Percentiles rank a stretch among this genome's conserved stretches.
phyloP scores from a whole-genome alignment of 2,329 filamentous ascomycete species.

The Colletotrichum endophyticum region DNA sequence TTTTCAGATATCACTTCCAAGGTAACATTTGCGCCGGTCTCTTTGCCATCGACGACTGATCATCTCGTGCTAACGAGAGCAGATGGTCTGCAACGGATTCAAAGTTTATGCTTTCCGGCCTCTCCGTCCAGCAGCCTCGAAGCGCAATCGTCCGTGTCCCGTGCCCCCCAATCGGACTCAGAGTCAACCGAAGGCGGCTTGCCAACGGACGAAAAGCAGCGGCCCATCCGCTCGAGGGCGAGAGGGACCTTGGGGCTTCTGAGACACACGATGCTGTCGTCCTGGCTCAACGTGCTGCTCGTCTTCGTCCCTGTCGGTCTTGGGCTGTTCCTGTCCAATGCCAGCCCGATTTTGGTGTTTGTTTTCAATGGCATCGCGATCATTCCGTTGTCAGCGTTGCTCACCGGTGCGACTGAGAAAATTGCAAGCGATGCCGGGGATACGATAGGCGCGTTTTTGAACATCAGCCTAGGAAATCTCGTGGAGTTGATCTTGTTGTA shows the following conservation, averaged over 20 bases:
- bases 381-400: conserved; percentile 60
- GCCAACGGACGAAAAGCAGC: neutral
- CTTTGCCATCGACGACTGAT: neutral
- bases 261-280: conserved; percentile 29
- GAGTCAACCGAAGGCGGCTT: neutral
- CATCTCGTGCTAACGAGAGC: neutral
- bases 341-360: conserved; percentile 52
- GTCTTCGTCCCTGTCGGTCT: conserved; percentile 76
- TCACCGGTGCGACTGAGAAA: conserved; percentile 65
- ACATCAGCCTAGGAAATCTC: conserved; percentile 67
- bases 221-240: neutral
- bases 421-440: conserved; percentile 63
- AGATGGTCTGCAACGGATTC: neutral
- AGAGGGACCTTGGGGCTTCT: neutral
- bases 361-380: conserved; percentile 66
- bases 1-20: neutral
- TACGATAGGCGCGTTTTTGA: conserved; percentile 62
- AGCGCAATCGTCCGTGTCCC: neutral
- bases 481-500: conserved; percentile 67
- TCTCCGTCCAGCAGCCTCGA: neutral
- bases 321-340: conserved; percentile 47
- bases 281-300: conserved; percentile 68
- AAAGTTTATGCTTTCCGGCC: neutral
- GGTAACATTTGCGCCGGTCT: neutral
- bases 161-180: neutral